A percentile compares a stretch with the other conserved stretches of the same genome.
These are phyloP conservation scores for Ogataea ramenticola DNA, from an alignment of 805 yeast genomes.

Conservation along the genomic window DNA sequence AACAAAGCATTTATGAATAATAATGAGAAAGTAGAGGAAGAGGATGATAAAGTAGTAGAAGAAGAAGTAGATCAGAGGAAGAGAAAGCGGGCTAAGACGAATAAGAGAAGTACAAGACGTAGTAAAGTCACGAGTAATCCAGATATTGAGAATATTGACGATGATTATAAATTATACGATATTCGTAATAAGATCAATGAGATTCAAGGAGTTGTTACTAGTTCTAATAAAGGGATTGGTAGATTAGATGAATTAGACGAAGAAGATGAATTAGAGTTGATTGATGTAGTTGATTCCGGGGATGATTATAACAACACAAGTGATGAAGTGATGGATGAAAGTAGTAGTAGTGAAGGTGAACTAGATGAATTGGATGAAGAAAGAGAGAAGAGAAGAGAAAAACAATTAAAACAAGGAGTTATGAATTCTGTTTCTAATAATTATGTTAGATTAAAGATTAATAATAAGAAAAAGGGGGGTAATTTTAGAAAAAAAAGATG, in stretches of 20 bases:
- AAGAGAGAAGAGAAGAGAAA: constrained; percentile 8
- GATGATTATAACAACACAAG: constrained; percentile 4
- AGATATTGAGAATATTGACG: constrained; percentile 18
- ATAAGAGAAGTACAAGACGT: constrained; percentile 45
- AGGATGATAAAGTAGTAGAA: neutral
- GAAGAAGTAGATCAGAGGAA: constrained; percentile 3
- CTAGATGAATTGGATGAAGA: constrained; percentile 15
- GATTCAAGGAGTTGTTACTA: constrained; percentile 8
- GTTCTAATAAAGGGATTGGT: no score
- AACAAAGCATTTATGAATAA: constrained; percentile 1
- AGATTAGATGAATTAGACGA: no score
- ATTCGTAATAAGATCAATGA: constrained; percentile 35
- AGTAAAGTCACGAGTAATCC: constrained; percentile 35
- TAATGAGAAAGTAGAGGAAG: constrained; percentile 3
- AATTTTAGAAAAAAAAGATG: constrained; percentile 15
- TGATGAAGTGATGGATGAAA: constrained; percentile 9
- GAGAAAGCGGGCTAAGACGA: constrained; percentile 33
- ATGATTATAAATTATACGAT: constrained; percentile 26
- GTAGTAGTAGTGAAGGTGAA: constrained; percentile 6
- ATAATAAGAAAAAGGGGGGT: constrained; percentile 16
- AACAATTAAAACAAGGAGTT: neutral
- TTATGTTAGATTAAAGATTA: constrained; percentile 28
- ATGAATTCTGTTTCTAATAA: constrained; percentile 21
- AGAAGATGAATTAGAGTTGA: no score
- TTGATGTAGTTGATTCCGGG: no score